phyloP scores from a whole-genome alignment of 2,329 filamentous ascomycete species.

The Paradendryphiella salina region DNA sequence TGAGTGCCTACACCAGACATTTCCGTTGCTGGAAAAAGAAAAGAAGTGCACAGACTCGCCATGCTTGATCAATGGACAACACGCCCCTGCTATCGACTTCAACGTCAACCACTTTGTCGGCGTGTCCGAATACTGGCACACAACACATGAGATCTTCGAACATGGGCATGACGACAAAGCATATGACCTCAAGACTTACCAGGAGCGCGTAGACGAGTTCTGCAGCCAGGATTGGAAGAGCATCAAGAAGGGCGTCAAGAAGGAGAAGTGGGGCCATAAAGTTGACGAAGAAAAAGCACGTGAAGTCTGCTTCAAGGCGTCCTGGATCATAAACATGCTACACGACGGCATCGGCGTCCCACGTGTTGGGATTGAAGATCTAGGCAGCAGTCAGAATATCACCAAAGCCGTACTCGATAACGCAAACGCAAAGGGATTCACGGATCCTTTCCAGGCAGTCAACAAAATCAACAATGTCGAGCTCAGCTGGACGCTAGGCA shows the following conservation, averaged over 20 bases:
- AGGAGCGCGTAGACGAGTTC: constrained; percentile 79
- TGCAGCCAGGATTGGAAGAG: constrained; percentile 80
- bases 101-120: constrained; percentile 97
- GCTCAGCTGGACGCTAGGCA: constrained; percentile 95
- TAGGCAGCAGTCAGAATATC: constrained; percentile 63
- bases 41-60: constrained; percentile 79
- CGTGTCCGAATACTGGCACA: constrained; percentile 98
- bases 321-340: constrained; percentile 95
- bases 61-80: constrained; percentile 86
- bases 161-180: constrained; percentile 73
- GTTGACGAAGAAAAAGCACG: constrained; percentile 73
- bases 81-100: constrained; percentile 95
- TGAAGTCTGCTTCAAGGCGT: constrained; percentile 95
- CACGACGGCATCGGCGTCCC: constrained; percentile 96
- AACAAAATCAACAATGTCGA: constrained; percentile 90
- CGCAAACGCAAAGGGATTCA: constrained; percentile 72
- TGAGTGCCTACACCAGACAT: constrained; percentile 79
- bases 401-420: constrained; percentile 71
- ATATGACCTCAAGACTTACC: constrained; percentile 90
- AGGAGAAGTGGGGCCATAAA: constrained; percentile 74
- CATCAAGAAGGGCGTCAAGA: constrained; percentile 68
- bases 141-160: constrained; percentile 90
- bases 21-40: constrained; percentile 87
- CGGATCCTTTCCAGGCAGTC: constrained; percentile 87
- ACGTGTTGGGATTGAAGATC: constrained; percentile 74